These are phyloP conservation scores for Cladosporium austrohemisphaericum DNA, from an alignment of 2,329 filamentous ascomycete genomes.

Conservation along the genomic window DNA sequence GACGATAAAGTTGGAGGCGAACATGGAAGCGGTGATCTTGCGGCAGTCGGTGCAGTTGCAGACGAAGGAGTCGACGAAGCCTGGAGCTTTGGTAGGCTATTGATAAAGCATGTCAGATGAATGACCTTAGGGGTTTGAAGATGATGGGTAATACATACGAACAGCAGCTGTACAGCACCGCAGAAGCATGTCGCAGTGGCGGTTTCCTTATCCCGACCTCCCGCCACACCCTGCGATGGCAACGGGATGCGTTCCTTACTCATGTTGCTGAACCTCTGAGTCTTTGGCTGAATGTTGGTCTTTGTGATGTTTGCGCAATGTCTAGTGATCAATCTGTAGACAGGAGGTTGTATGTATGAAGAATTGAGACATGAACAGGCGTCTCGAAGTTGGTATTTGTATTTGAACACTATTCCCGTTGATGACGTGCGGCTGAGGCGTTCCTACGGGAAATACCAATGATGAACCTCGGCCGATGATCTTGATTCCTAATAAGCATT, in stretches of 20 bases:
- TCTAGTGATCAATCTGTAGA: too few species aligned
- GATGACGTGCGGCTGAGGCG: too few species aligned
- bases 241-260: not conserved
- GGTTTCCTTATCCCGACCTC: not conserved
- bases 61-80: slow-evolving; percentile 51
- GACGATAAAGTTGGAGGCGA: slow-evolving; percentile 57
- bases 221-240: slow-evolving; percentile 6
- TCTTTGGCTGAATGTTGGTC: too few species aligned
- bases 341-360: too few species aligned
- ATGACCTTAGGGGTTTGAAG: not conserved
- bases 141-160: slow-evolving; percentile 39
- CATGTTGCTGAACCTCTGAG: too few species aligned
- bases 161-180: slow-evolving; percentile 52
- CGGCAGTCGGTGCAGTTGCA: slow-evolving; percentile 60
- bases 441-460: too few species aligned
- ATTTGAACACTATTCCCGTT: too few species aligned
- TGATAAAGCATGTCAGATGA: slow-evolving; percentile 24
- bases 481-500: too few species aligned
- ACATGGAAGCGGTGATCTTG: slow-evolving; percentile 61
- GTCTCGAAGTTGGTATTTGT: too few species aligned
- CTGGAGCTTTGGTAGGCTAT: slow-evolving; percentile 42
- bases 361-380: too few species aligned
- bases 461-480: too few species aligned
- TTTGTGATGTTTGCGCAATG: too few species aligned
- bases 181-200: slow-evolving; percentile 60